phyloP scores from a whole-genome alignment of 495 filamentous ascomycete species.

The Podospora comata region DNA sequence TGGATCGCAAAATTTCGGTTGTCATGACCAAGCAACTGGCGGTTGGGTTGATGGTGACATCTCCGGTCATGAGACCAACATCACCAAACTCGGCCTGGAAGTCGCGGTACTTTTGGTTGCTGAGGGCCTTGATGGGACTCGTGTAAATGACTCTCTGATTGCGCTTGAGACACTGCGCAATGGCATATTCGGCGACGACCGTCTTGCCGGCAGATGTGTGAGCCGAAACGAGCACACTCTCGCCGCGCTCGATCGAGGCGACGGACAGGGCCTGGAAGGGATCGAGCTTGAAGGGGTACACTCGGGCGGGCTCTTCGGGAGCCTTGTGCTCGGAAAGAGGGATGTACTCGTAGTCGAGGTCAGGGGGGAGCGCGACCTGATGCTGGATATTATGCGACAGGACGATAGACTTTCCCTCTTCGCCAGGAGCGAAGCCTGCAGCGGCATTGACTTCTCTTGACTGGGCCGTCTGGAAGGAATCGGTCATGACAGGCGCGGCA shows the following conservation, averaged over 20 bases:
- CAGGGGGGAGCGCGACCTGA: conserved; percentile 90
- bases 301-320: conserved; percentile 76
- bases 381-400: conserved; percentile 96
- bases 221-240: conserved; percentile 94
- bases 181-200: conserved; percentile 96
- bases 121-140: conserved; percentile 96
- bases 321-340: conserved; percentile 88
- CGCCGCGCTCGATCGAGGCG: conserved; percentile 86
- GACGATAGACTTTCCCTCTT: conserved; percentile 62
- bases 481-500: conserved; percentile 80
- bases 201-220: conserved; percentile 98
- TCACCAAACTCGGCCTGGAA: conserved; percentile 94
- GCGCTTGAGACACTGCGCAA: conserved; percentile 92
- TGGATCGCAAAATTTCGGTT: conserved; percentile 96
- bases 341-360: conserved; percentile 77
- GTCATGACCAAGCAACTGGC: conserved; percentile 99
- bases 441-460: conserved; percentile 81
- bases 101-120: conserved; percentile 97
- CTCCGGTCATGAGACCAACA: conserved; percentile 96
- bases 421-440: conserved; percentile 70
- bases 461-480: conserved; percentile 94
- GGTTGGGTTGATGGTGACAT: conserved; percentile 98
- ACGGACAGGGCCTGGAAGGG: conserved; percentile 95
- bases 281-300: conserved; percentile 86
- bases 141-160: conserved; percentile 99